Base-by-base conservation (phyloP, 495 filamentous ascomycete genomes). In the Trichoderma asperelloides region DNA sequence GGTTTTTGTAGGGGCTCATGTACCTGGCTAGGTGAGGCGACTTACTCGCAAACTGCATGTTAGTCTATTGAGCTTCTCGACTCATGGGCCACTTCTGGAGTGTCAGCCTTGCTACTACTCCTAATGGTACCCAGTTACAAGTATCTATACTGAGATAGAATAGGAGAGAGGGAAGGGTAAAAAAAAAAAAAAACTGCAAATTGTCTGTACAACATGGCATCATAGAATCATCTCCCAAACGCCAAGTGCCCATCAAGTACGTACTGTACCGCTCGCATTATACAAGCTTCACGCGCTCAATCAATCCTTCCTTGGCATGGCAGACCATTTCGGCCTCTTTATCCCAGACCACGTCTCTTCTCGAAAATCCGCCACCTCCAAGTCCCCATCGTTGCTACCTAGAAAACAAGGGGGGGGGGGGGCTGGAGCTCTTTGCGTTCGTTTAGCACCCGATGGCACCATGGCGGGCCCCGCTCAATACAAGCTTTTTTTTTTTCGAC, bases 391-490 rank as follows among this genome's bases (percentile, higher is more conserved):
- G 25, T 7, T 30, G 55, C 15, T 60, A 60, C 55, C 55, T 30
- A 60, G 28, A 60, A 57, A 12, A 57, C 27, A 28, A 21, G 23
- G 23, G 55, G 25, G 16, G n/a, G 13, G 23, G 23, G 55, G 25
- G 16, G n/a, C n/a, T 21, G 55, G 55, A 30, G 23, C 55, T 60
- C 55, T 60, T 60, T 60, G 55, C 55, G 55, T 60, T 28, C 55
- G 27, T 60, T 60, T 60, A 60, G 55, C 55, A 60, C 16, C 55
- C 55, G 55, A 60, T 60, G 55, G 55, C 55, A 60, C 55, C 55
- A 60, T 60, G 55, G 25, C 55, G 23, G 11, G 55, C 23, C 55
- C 55, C 55, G 55, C 55, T 21, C 55, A 12, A 28, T 8, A 60
- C 55, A 60, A 60, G 55, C 55, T 60, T 60, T 60, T 60, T 23